Percentiles rank a stretch among this genome's conserved stretches.
phyloP scores from a whole-genome alignment of 805 yeast genomes.

The Yamadazyma ubonensis region DNA sequence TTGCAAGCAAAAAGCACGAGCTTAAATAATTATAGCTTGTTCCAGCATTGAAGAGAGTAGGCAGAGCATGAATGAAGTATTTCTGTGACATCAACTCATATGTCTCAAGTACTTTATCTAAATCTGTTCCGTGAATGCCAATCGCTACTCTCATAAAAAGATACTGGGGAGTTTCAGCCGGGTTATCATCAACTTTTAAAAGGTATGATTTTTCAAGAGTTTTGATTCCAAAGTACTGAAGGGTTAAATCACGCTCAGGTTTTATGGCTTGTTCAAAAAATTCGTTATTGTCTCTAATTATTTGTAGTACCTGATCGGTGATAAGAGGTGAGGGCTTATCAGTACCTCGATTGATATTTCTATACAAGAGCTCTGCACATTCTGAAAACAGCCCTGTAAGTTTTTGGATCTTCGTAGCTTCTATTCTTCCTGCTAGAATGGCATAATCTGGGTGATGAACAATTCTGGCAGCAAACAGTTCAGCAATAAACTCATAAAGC shows the following conservation, averaged over 20 bases:
- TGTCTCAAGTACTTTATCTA: conserved; percentile 71
- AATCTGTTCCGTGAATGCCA: conserved; percentile 76
- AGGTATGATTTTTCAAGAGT: conserved; percentile 89
- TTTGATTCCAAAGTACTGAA: conserved; percentile 86
- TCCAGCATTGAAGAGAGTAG: conserved; percentile 92
- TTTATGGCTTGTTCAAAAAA: conserved; percentile 72
- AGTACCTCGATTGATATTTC: conserved; percentile 35
- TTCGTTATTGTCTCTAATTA: conserved; percentile 62
- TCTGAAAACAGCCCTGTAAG: conserved; percentile 23
- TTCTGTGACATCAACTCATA: conserved; percentile 84
- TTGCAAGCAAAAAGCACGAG: conserved; percentile 87
- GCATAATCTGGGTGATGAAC: conserved; percentile 37
- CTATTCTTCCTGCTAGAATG: conserved; percentile 37
- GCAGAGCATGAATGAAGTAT: conserved; percentile 92
- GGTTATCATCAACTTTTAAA: conserved; percentile 49
- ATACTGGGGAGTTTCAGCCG: conserved; percentile 92
- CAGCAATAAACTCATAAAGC: conserved; percentile 30
- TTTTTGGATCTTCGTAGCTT: conserved; percentile 28
- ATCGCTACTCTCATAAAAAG: conserved; percentile 87
- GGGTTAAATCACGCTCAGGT: conserved; percentile 72
- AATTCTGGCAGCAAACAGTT: conserved; percentile 33
- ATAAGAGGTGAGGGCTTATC: conserved; percentile 42
- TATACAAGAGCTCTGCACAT: conserved; percentile 20
- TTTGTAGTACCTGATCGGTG: conserved; percentile 60
- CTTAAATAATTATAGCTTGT: conserved; percentile 83